Evolutionary conservation across 1,139 yeast species (phyloP), one percentile per base, ranked within the genome.

Genomic region (Suhomyces chickasaworum): DNA sequence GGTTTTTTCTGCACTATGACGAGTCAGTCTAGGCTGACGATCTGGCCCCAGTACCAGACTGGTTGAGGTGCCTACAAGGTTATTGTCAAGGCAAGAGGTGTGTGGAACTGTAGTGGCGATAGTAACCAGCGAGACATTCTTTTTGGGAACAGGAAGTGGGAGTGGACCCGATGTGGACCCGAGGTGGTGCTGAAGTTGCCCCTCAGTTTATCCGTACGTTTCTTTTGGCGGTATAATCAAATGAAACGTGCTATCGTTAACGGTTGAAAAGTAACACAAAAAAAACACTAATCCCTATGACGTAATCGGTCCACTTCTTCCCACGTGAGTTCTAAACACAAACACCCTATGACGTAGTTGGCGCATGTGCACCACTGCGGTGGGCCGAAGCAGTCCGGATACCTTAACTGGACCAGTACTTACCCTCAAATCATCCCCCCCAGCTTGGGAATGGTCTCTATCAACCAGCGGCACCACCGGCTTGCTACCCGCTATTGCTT

Each of bases 331-430:
- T 10, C 29, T 29, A 29, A 12, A 16, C 49, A 46, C 46, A 42
- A 40, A 37, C 36, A 30, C 30, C 25, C 36, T 42, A 46, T 46
- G 49, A 46, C 49, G 49, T 46, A 39, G 46, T 35, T 23, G 42
- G 30, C 22, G 37, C 37, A 36, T 29, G 30, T 34, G 35, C 29
- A 29, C 32, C 17, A 29, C 32, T 15, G 17, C 32, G 17, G 17
- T 29, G 17, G 16, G 8, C 32, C 32, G 32, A 29, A 15, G 17
- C 18, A 13, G 17, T 29, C 32, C 32, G 32, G 32, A 3, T 15
- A 13, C 10, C 32, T 25, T 5, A 7, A n/a, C 15, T 8, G 4
- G 16, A 13, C 16, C 31, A 12, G 16, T 16, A 10, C 3, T 8
- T 12, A 3, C 27, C 31, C 7, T 16, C 31, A 29, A 13, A 29